Base-by-base conservation (phyloP, 176 grass and related monocot genomes). In the Phoenix dactylifera region DNA sequence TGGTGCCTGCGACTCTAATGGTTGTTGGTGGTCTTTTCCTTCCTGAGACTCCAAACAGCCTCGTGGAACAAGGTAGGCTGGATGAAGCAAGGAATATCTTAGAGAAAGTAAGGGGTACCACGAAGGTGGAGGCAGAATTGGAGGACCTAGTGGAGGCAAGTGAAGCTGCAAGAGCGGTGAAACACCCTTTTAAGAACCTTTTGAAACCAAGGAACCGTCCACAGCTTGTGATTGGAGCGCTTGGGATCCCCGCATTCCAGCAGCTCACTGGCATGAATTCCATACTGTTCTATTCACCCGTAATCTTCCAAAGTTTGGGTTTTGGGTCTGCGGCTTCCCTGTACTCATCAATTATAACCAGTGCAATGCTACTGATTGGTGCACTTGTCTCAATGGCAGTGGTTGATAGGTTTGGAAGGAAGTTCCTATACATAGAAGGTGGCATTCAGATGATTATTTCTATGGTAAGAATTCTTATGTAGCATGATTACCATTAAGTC, bases 21-120 rank as follows among this genome's bases (percentile, higher is more conserved):
- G 79, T 66, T 51, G 7, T 75, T 1, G 84, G 89, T 1, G 83
- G 80, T 0, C 35, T 44, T 44, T 20, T 52, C 5, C 78, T 93
- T 56, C 72, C 71, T 2, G 83, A 93, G 65, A 93, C 89, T 0
- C 80, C 89, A 6, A 87, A 71, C 1, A 87, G 84, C 59, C 77
- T 93, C 16, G 67, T 93, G 5, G 80, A 82, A 76, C 80, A 80
- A 5, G 59, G 75, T 0, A 64, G 15, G 2, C 50, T 7, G 3
- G 68, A 19, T 0, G 66, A 71, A 7, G 89, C 74, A 0, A 65
- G 55, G 0, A 54, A 58, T 0, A 72, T 44, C 49, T 74, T 84
- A 22, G 65, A 73, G 80, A 73, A 52, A 63, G 84, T 93, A 54
- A 66, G 80, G 12, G 89, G 84, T 4, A 71, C 78, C 3, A 17